phyloP scores from a whole-genome alignment of 2,329 filamentous ascomycete species.

The Penicillium sp. region DNA sequence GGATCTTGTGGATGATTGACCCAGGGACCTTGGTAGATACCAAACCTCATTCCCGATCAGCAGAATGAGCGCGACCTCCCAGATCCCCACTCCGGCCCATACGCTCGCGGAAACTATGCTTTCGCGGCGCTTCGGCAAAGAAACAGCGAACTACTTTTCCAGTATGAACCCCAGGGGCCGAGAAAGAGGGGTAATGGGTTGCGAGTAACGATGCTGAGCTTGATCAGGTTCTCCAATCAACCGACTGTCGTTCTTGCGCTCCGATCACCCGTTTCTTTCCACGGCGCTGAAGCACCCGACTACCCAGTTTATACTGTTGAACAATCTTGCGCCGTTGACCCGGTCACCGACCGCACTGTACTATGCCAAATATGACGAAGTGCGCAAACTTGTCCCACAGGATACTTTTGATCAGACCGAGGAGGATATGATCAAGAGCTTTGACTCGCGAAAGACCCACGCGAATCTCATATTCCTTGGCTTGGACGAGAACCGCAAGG shows the following conservation, averaged over 20 bases:
- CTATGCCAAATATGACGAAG: conserved; percentile 65
- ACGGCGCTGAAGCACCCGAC: conserved; percentile 48
- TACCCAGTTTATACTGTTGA: conserved; percentile 69
- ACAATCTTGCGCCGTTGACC: conserved; percentile 72
- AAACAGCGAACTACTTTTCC: conserved; percentile 53
- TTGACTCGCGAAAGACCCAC: conserved; percentile 65
- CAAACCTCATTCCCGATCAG: background rate
- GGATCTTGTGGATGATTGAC: too few relatives aligned
- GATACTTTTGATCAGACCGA: conserved; percentile 71
- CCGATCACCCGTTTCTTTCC: conserved; percentile 49
- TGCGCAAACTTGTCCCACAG: conserved; percentile 66
- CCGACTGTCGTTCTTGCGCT: conserved; percentile 50
- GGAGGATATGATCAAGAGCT: conserved; percentile 67
- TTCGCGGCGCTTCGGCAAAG: conserved; percentile 49
- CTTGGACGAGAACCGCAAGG: conserved; percentile 63
- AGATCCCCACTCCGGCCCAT: conserved; percentile 58
- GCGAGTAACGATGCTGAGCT: background rate
- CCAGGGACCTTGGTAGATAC: too few relatives aligned
- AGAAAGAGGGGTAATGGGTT: background rate
- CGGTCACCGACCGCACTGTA: conserved; percentile 61
- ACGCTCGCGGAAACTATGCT: conserved; percentile 57
- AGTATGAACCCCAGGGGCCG: conserved; percentile 33
- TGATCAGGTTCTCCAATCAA: conserved; percentile 49
- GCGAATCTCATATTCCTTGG: conserved; percentile 83
- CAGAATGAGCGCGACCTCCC: conserved; percentile 31